Evolutionary conservation across 176 grass and related monocot species (phyloP).

Genomic region (Carex scoparia): DNA sequence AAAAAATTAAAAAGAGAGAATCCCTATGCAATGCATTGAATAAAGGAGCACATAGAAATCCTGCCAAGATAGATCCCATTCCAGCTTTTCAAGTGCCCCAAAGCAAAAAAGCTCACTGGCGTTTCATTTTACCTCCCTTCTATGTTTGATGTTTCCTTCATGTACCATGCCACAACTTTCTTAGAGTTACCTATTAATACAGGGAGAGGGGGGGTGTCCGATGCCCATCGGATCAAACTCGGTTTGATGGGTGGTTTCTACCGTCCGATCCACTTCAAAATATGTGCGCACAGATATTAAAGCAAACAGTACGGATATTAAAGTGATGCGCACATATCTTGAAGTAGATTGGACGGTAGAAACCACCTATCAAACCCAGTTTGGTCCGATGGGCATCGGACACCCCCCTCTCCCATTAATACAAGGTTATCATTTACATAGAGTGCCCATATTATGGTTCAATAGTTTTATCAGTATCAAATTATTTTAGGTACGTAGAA

Average conservation of each 20-base stretch:
- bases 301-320: too few species aligned
- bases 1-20: not conserved
- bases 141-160: not conserved
- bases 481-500: not conserved
- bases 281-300: too few species aligned
- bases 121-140: not conserved
- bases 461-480: not conserved
- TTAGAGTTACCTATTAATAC: not conserved
- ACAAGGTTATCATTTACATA: not conserved
- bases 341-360: too few species aligned
- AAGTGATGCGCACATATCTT: too few species aligned
- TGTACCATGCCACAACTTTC: not conserved
- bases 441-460: not conserved
- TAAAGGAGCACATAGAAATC: slow-evolving; percentile 12
- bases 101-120: not conserved
- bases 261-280: too few species aligned
- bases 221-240: too few species aligned
- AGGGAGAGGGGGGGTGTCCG: too few species aligned
- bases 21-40: slow-evolving; percentile 5
- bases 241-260: too few species aligned
- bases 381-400: too few species aligned
- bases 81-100: slow-evolving; percentile 20
- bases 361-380: too few species aligned
- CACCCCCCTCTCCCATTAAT: too few species aligned
- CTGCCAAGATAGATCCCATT: slow-evolving; percentile 2